A percentile compares a stretch with the other conserved stretches of the same genome.
Conservation (phyloP, 768 basidiomycete genomes). For the Suillus subaureus region DNA sequence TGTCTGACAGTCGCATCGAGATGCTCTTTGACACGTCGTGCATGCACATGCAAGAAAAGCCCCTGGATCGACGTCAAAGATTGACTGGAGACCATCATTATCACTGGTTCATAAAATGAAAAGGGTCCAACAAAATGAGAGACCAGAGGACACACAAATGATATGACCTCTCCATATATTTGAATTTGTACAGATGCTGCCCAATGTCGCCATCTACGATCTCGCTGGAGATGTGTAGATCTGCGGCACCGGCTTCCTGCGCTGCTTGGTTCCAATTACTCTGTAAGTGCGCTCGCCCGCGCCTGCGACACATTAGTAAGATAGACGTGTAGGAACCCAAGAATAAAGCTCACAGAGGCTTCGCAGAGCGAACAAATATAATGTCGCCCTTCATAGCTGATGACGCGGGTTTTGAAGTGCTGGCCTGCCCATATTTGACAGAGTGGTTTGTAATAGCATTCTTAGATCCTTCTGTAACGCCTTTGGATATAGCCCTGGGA, state of each 20-base stretch:
- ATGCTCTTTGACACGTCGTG: slow-evolving; percentile 33
- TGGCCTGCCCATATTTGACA: background rate
- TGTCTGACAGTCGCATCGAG: slow-evolving; percentile 51
- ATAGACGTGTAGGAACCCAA: background rate
- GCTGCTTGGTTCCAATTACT: slow-evolving; percentile 34
- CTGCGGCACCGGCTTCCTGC: slow-evolving; percentile 29
- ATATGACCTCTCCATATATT: slow-evolving; percentile 57
- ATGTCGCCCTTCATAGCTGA: background rate
- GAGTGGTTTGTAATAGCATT: background rate
- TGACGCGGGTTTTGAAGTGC: background rate
- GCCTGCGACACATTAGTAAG: background rate
- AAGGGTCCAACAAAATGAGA: slow-evolving; percentile 9
- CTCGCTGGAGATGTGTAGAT: slow-evolving; percentile 35
- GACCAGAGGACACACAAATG: slow-evolving; percentile 41
- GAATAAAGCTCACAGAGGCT: background rate
- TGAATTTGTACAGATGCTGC: slow-evolving; percentile 42
- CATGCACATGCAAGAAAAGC: slow-evolving; percentile 51
- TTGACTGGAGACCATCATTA: slow-evolving; percentile 14
- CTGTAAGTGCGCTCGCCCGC: slow-evolving; percentile 30
- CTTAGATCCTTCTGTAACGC: background rate
- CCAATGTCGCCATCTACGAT: slow-evolving; percentile 45
- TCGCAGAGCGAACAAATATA: background rate
- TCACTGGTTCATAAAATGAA: slow-evolving; percentile 14
- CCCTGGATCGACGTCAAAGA: slow-evolving; percentile 30
- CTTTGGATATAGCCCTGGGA: background rate